Base-by-base conservation (phyloP, 2,329 filamentous ascomycete species). In the Bipolaris zeicola region DNA sequence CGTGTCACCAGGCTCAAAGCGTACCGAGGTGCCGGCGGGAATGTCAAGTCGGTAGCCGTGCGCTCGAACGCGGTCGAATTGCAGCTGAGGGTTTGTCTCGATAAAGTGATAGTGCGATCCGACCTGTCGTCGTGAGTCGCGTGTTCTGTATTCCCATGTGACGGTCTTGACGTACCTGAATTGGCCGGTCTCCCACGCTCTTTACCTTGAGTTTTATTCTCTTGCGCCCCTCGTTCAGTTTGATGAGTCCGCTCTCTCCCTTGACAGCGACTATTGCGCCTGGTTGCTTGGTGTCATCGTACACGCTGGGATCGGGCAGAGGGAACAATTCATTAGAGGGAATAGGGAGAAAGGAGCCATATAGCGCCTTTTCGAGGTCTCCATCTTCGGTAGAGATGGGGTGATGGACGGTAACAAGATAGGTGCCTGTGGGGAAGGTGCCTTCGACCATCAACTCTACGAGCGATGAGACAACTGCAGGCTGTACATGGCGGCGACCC, bases 51-150 rank as follows among this genome's bases (percentile, higher is more conserved):
- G 85, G 77, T 86, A 96, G 5, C 94, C 94, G 70, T 95, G 95
- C 1, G 92, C 86, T 64, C 86, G 86, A 47, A 86, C 80, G 24
- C 94, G 90, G 77, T 98, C 94, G 74, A 98, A 98, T 60, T 90
- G 86, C 48, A 98, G 83, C 74, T 91, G 86, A 0, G 92, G 91
- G 76, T 98, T 98, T n/a, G 88, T 89, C 80, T 98, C 94, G 70
- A 96, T 87, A 74, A 98, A 96, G 78, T 97, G 94, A 76, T 96
- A 98, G 78, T 98, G 94, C 31, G 92, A 96, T 31, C 94, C 94
- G 57, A 91, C 83, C 84, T 87, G 66, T 34, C 2, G 11, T 14
- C 22, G 31, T 67, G n/a, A 68, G 58, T 43, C 8, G 24, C 34
- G 11, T 46, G 28, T 2, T 6, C 24, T 11, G 8, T 2, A 7